A percentile compares a stretch with the other conserved stretches of the same genome.
These are phyloP conservation scores for Podila verticillata DNA, from an alignment of 192 early-diverging fungal genomes.

Conservation along the genomic window DNA sequence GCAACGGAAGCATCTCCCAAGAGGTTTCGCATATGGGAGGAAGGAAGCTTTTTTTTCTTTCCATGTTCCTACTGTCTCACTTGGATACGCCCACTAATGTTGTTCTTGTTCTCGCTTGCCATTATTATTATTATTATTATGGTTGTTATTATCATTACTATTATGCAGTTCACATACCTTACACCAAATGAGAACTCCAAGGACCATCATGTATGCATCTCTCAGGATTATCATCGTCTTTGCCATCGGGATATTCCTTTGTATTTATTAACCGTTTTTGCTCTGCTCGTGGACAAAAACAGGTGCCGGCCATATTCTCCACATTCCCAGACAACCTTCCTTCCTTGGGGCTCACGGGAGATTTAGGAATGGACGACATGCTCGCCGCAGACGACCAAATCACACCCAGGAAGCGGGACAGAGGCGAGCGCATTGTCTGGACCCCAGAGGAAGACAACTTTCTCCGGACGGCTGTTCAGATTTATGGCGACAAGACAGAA, in stretches of 20 bases:
- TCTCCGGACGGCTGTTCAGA: slow-evolving; percentile 74
- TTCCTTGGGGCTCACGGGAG: slow-evolving; percentile 31
- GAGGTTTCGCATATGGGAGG: background rate
- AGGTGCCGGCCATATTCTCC: slow-evolving; percentile 30
- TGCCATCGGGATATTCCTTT: background rate
- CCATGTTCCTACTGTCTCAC: background rate
- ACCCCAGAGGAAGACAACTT: slow-evolving; percentile 81
- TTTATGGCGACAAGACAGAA: slow-evolving; percentile 80
- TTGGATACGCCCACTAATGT: background rate
- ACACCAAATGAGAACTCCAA: slow-evolving; percentile 15
- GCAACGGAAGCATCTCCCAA: background rate
- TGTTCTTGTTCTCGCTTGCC: background rate
- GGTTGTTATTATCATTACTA: too few relatives aligned
- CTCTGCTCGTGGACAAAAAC: background rate
- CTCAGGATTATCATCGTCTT: too few relatives aligned
- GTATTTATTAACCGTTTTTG: background rate
- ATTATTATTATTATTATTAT: too few relatives aligned
- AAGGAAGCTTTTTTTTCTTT: background rate
- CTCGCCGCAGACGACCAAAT: slow-evolving; percentile 18
- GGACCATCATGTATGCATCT: slow-evolving; percentile 1
- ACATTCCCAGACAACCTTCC: slow-evolving; percentile 16
- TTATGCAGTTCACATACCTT: slow-evolving; percentile 6
- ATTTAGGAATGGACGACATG: slow-evolving; percentile 21
- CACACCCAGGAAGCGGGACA: slow-evolving; percentile 36
- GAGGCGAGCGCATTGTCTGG: slow-evolving; percentile 65